Evolutionary conservation across 768 basidiomycete genomes (phyloP).

Genomic region (Coprinellus micaceus): DNA sequence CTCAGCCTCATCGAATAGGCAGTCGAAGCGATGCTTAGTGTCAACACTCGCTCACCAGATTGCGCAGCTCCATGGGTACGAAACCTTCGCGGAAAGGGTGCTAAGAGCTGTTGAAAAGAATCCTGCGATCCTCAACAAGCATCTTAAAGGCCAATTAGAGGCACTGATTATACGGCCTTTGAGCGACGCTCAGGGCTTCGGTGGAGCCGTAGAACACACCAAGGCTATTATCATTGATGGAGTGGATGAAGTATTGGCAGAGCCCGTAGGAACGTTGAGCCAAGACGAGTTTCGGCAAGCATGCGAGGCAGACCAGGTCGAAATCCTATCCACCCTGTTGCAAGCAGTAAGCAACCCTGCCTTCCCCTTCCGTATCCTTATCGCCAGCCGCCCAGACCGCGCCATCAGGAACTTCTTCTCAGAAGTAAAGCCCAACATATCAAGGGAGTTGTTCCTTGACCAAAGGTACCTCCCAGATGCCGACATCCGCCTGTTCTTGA

Average conservation of each 20-base stretch:
- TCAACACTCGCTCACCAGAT: slow-evolving; percentile 1
- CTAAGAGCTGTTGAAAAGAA: no score
- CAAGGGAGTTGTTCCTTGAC: not conserved
- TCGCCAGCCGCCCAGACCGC: slow-evolving; percentile 8
- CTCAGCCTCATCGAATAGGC: not conserved
- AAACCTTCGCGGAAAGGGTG: no score
- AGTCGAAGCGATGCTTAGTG: not conserved
- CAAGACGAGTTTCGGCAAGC: no score
- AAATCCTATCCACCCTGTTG: not conserved
- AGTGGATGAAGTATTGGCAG: no score
- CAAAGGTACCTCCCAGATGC: not conserved
- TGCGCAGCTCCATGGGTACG: not conserved
- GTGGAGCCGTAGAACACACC: no score
- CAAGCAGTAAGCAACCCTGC: no score
- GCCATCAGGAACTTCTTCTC: not conserved
- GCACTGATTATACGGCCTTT: no score
- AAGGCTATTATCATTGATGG: no score
- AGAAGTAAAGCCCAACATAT: not conserved
- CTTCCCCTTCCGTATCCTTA: not conserved
- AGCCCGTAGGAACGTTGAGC: no score
- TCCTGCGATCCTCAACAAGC: no score
- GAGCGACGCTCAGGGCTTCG: no score
- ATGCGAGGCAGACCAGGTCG: not conserved
- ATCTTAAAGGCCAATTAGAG: not conserved
- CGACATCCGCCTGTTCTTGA: not conserved